phyloP scores from a whole-genome alignment of 2,329 filamentous ascomycete genomes.

The Lachnellula willkommii region DNA sequence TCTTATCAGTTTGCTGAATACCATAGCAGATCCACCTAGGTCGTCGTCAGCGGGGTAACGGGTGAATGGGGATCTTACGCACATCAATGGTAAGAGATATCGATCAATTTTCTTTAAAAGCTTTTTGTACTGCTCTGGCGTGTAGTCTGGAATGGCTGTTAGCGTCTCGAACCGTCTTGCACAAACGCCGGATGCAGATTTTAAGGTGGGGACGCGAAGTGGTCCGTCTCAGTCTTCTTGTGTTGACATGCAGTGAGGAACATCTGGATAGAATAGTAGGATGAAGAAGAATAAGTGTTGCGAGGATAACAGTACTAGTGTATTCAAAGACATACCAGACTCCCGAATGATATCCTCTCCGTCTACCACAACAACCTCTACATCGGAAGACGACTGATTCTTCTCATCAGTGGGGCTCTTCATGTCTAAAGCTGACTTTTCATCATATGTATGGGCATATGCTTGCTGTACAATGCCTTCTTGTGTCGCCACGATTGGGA shows the following conservation, averaged over 20 bases:
- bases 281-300: too few species aligned
- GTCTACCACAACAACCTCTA: conserved; percentile 8
- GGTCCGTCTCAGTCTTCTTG: too few species aligned
- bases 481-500: neutral
- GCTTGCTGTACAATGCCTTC: conserved; percentile 4
- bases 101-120: conserved; percentile 39
- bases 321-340: conserved; percentile 9
- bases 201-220: too few species aligned
- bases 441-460: conserved; percentile 2
- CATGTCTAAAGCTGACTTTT: neutral
- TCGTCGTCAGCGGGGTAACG: neutral
- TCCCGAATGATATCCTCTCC: conserved; percentile 11
- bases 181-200: neutral
- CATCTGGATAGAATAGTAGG: too few species aligned
- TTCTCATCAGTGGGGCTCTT: conserved; percentile 2
- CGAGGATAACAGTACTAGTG: neutral
- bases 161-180: neutral
- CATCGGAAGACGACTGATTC: conserved; percentile 2
- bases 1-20: conserved; percentile 46
- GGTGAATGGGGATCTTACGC: conserved; percentile 17
- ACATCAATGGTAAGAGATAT: conserved; percentile 45
- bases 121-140: conserved; percentile 36
- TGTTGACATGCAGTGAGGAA: too few species aligned
- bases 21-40: conserved; percentile 38
- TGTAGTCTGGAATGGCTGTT: conserved; percentile 24